Base-by-base conservation (phyloP, 305 asterid species). In the Solanum hybrid region DNA sequence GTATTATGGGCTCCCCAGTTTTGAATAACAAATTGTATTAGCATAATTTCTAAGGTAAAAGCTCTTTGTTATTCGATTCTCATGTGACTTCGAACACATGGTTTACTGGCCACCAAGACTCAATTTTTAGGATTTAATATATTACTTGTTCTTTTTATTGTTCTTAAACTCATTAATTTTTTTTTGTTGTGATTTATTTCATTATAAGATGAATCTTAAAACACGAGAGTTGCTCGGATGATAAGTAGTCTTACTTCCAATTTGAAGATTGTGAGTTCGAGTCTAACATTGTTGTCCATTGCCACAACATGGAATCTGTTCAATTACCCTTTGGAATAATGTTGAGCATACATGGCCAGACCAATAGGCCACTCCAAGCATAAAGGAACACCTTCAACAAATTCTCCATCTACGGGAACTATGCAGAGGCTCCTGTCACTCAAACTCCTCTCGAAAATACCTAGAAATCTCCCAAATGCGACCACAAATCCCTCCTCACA, bases 401-500 rank as follows among this genome's bases (percentile, higher is more conserved):
- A 78, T 78, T 89, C 22, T 65, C 24, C 87, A 2, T 51, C 57
- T 51, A 39, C 24, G 14, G 32, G 24, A 78, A 81, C 61, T 90
- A 95, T 96, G 98, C 96, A 93, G 87, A 94, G 94, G 82, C 92
- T 92, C 51, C 90, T 93, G 65, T 91, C 92, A 72, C 87, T 90
- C 89, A 94, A 92, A 89, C 83, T 94, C 88, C 93, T 95, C 91
- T 91, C 96, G 4, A 93, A 92, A 89, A 76, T 91, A 92, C 89
- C 94, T 89, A 92, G 87, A 93, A 94, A 90, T 92, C 91, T 90
- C 89, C 89, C 90, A 7, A 89, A 73, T 26, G 31, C 90, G 88
- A 61, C 31, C 65, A 89, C 90, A 80, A 81, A 91, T 89, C 82
- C 92, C 86, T 80, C 92, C 86, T 80, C 91, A 27, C 89, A 87